Evolutionary conservation across 73 alveolate species (phyloP), one percentile per base, ranked within the genome.

Genomic region (Loxodes magnus): DNA sequence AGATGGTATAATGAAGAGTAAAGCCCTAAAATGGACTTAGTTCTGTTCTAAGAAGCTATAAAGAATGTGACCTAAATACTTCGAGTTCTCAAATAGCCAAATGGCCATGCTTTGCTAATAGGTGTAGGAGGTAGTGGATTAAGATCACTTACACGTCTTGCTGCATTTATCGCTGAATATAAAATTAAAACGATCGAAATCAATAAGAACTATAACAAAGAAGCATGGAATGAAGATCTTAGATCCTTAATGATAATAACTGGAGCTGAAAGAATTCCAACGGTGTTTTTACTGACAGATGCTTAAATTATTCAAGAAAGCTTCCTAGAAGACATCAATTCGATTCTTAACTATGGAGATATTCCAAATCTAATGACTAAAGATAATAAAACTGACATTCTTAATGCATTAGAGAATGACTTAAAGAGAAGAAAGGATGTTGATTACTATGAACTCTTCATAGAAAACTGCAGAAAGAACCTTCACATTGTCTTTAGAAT

Each of bases 121-220:
- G 99, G 99, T 15, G 99, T 96, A 14, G 99, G 99, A 17, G 99
- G 99, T 15, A 80, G 97, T 27, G 99, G 99, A 24, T 84, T 98
- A 67, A 93, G 92, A 71, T 79, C 96, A 34, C 70, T 96, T 25
- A 94, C 99, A 12, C 67, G 87, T 21, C 74, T 96, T 31, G 96
- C 98, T 5, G 85, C 98, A 20, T 96, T 67, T 60, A 94, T 96
- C n/a, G 96, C 97, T 9, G 76, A 64, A 38, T 76, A 67, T 62
- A 60, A 83, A 50, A 56, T 76, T 7, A 67, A 71, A 52, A 37
- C 51, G 43, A 85, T 87, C 15, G 97, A 87, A 67, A 74, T 79
- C 39, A 55, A 77, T 27, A 84, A 84, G 56, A 62, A 64, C 63
- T 84, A 78, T 31, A 96, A 79, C 17, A 67, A 56, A 74, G 52